phyloP scores from a whole-genome alignment of 192 early-diverging fungal species.

The Spizellomyces punctatus region DNA sequence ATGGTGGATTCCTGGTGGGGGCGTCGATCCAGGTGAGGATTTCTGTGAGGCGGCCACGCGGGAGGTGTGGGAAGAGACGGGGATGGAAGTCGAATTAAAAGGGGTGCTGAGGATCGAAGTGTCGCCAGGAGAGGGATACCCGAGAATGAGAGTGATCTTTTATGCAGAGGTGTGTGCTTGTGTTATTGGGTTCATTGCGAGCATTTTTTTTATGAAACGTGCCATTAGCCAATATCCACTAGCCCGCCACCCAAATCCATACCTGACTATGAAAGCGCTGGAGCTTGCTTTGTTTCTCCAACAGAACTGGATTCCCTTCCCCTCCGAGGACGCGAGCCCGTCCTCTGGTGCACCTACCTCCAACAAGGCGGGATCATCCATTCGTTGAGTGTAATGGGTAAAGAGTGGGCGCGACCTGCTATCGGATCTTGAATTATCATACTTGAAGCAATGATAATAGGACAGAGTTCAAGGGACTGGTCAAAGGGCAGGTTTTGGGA shows the following conservation, averaged over 20 bases:
- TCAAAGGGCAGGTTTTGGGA: too few relatives aligned
- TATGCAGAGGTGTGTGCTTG: slow-evolving; percentile 41
- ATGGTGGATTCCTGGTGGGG: slow-evolving; percentile 39
- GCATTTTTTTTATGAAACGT: background rate
- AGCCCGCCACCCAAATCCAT: slow-evolving; percentile 22
- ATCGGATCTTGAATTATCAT: too few relatives aligned
- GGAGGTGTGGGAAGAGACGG: slow-evolving; percentile 33
- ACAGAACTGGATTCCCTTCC: slow-evolving; percentile 32
- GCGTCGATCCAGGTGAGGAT: slow-evolving; percentile 38
- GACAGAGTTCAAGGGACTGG: too few relatives aligned
- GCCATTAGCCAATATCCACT: background rate
- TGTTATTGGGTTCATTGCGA: background rate
- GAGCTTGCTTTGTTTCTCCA: slow-evolving; percentile 40
- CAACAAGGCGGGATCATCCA: slow-evolving; percentile 30
- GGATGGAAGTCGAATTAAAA: slow-evolving; percentile 29
- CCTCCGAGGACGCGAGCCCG: slow-evolving; percentile 29
- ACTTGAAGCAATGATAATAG: too few relatives aligned
- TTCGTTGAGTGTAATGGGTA: slow-evolving; percentile 24
- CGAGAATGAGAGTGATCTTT: slow-evolving; percentile 33
- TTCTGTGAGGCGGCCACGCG: slow-evolving; percentile 25
- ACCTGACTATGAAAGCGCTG: slow-evolving; percentile 34
- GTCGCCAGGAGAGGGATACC: slow-evolving; percentile 19
- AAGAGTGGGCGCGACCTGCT: too few relatives aligned
- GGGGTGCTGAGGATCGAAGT: slow-evolving; percentile 37
- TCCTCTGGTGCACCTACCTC: slow-evolving; percentile 26